phyloP scores from a whole-genome alignment of 495 filamentous ascomycete genomes.

The Annulohypoxylon bovei region DNA sequence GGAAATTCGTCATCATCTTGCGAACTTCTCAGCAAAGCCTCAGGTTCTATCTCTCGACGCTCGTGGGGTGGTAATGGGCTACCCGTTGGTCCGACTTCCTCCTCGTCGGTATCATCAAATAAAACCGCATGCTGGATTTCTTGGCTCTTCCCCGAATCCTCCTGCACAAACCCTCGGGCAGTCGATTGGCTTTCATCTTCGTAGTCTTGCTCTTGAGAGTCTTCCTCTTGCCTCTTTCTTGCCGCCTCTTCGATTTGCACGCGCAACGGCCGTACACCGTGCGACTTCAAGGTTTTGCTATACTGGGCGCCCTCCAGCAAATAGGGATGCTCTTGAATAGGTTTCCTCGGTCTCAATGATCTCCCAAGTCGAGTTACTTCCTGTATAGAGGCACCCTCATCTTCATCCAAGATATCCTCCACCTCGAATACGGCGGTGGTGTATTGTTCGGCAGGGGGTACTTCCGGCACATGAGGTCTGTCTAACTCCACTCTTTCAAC shows the following conservation, averaged over 20 bases:
- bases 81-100: constrained; percentile 26
- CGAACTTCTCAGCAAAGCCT: constrained; percentile 26
- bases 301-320: constrained; percentile 74
- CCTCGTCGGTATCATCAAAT: constrained; percentile 39
- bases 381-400: constrained; percentile 36
- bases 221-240: constrained; percentile 49
- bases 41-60: constrained; percentile 1
- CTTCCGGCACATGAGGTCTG: neutral
- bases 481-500: neutral
- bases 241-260: constrained; percentile 52
- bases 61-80: constrained; percentile 22
- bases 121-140: constrained; percentile 35
- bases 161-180: constrained; percentile 22
- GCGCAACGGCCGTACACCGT: constrained; percentile 71
- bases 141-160: constrained; percentile 45
- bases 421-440: constrained; percentile 20
- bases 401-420: constrained; percentile 10
- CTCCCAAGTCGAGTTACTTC: constrained; percentile 45
- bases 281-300: constrained; percentile 64
- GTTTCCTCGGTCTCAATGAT: constrained; percentile 72
- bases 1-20: constrained; percentile 45
- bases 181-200: constrained; percentile 60
- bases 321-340: constrained; percentile 81
- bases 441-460: constrained; percentile 1
- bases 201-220: constrained; percentile 61